phyloP scores from a whole-genome alignment of 2,329 filamentous ascomycete species.

The Onygenales sp. region DNA sequence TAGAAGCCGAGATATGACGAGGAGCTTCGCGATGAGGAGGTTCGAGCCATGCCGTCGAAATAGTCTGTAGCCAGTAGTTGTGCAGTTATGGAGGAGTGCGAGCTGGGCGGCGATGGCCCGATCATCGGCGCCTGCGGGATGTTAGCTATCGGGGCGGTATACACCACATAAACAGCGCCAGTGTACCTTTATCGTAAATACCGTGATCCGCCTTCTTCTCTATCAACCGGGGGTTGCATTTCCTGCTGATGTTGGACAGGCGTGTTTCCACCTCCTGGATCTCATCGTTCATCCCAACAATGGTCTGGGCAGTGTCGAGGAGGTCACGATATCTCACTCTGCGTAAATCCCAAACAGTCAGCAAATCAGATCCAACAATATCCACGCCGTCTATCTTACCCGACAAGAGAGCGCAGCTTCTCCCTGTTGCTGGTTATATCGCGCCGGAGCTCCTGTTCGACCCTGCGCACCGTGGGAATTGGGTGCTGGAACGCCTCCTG shows the following conservation, averaged over 20 bases:
- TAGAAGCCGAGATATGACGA: conserved; percentile 67
- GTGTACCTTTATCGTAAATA: conserved; percentile 19
- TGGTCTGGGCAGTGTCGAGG: conserved; percentile 85
- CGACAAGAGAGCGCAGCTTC: conserved; percentile 57
- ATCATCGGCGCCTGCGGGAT: conserved; percentile 25
- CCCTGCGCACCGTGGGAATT: conserved; percentile 51
- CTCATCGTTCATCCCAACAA: conserved; percentile 75
- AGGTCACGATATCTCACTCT: conserved; percentile 74
- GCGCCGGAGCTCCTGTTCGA: conserved; percentile 55
- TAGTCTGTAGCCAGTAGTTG: conserved; percentile 43
- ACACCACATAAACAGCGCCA: conserved; percentile 2
- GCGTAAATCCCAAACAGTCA: conserved; percentile 7
- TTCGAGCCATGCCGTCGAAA: conserved; percentile 43
- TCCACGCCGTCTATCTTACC: conserved; percentile 35
- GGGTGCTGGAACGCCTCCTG: conserved; percentile 60
- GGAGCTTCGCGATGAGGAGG: conserved; percentile 56
- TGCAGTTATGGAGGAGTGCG: conserved; percentile 48
- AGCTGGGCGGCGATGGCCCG: conserved; percentile 45
- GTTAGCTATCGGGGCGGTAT: conserved; percentile 9
- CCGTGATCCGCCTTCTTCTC: conserved; percentile 50
- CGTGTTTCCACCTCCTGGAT: conserved; percentile 65
- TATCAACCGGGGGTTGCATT: conserved; percentile 65
- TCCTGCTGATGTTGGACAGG: conserved; percentile 61
- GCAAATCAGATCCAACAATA: conserved; percentile 1
- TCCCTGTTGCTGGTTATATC: conserved; percentile 55